A percentile compares a stretch with the other conserved stretches of the same genome.
These are phyloP conservation scores for Bipolaris bicolor DNA, from an alignment of 2,329 filamentous ascomycete genomes.

Conservation along the genomic window DNA sequence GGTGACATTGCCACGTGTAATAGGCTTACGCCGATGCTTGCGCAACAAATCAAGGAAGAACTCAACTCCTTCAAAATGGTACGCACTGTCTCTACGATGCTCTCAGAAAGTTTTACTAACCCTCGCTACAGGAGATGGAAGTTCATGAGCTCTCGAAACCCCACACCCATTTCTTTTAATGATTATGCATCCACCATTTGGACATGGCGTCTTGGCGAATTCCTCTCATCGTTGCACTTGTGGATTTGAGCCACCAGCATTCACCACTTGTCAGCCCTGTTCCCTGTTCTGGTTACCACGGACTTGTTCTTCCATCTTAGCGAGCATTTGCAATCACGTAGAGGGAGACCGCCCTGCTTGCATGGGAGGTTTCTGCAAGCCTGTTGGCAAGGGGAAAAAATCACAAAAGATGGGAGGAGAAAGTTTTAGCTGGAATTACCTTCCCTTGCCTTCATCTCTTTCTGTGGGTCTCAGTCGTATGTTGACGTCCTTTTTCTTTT, in stretches of 20 bases:
- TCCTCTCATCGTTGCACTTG: slow-evolving; percentile 42
- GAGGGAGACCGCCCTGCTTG: slow-evolving; percentile 33
- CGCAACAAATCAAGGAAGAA: slow-evolving; percentile 99
- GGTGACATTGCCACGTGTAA: slow-evolving; percentile 98
- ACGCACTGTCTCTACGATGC: slow-evolving; percentile 40
- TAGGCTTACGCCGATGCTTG: slow-evolving; percentile 91
- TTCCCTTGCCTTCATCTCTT: slow-evolving; percentile 39
- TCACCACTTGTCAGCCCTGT: slow-evolving; percentile 50
- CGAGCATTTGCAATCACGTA: slow-evolving; percentile 50
- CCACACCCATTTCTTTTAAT: slow-evolving; percentile 99
- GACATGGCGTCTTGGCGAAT: slow-evolving; percentile 53
- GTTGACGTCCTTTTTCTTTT: slow-evolving; percentile 32
- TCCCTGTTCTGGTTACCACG: slow-evolving; percentile 51
- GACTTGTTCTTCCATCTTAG: slow-evolving; percentile 51
- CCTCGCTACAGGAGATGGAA: slow-evolving; percentile 86
- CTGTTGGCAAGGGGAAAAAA: slow-evolving; percentile 28
- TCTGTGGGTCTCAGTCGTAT: slow-evolving; percentile 29
- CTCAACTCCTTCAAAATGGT: slow-evolving; percentile 99
- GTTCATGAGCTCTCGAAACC: slow-evolving; percentile 98
- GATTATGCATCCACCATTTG: slow-evolving; percentile 51
- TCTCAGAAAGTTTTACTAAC: slow-evolving; percentile 49
- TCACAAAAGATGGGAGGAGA: slow-evolving; percentile 23
- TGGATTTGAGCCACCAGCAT: slow-evolving; percentile 49
- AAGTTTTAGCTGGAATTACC: slow-evolving; percentile 30
- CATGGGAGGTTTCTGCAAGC: slow-evolving; percentile 26